phyloP scores from a whole-genome alignment of 176 grass and related monocot species.

The Zizania latifolia region DNA sequence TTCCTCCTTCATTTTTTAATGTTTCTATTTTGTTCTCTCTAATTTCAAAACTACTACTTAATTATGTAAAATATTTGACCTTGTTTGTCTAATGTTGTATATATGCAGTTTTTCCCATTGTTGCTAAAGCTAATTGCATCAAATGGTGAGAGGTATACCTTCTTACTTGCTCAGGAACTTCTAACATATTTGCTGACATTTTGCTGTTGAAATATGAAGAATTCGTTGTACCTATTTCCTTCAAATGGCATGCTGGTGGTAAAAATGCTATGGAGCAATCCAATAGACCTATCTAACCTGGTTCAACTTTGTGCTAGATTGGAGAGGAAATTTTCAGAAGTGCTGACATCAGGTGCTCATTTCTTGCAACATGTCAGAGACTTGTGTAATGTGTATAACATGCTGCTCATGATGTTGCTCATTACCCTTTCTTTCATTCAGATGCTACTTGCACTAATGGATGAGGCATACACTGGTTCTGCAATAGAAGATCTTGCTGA shows the following conservation, averaged over 20 bases:
- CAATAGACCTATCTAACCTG: conserved; percentile 7
- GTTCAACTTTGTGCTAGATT: conserved; percentile 44
- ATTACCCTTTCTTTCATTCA: conserved; percentile 20
- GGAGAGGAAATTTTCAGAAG: conserved; percentile 61
- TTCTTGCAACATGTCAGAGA: not conserved
- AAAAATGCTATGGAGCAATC: not conserved
- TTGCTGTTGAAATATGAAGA: not conserved
- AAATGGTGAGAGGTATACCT: too few species aligned
- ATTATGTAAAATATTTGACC: too few species aligned
- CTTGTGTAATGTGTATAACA: too few species aligned
- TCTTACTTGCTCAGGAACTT: conserved; percentile 15
- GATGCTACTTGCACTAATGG: conserved; percentile 95
- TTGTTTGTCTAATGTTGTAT: too few species aligned
- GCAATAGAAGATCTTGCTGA: conserved; percentile 80
- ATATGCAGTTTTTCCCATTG: too few species aligned
- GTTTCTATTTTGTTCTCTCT: too few species aligned
- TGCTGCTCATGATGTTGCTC: too few species aligned
- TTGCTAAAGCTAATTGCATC: too few species aligned
- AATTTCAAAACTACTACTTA: too few species aligned
- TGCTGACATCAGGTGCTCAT: conserved; percentile 17
- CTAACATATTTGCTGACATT: not conserved
- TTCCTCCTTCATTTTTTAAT: too few species aligned
- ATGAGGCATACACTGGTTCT: conserved; percentile 91
- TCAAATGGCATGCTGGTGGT: not conserved
- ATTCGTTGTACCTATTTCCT: not conserved